Evolutionary conservation across 148 eudicot genomes (phyloP).

Genomic region (Rhododendron griersonianum): DNA sequence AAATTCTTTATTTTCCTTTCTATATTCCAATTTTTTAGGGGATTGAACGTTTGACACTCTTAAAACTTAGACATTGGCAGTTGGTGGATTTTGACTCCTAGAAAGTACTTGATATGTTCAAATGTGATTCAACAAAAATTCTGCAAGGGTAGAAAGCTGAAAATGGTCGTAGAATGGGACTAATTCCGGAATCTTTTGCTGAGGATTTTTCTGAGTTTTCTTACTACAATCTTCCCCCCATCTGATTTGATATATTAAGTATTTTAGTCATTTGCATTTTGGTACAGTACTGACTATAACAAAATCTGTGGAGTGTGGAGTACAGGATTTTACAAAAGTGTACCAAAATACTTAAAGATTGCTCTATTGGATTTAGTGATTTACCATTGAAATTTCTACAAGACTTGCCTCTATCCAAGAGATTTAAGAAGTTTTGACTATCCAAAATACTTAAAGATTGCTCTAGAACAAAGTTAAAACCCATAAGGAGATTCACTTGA

Average conservation of each 20-base stretch:
- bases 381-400: neutral
- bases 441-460: neutral
- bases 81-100: neutral
- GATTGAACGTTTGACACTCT: neutral
- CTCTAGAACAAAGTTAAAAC: neutral
- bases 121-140: neutral
- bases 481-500: neutral
- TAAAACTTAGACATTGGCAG: neutral
- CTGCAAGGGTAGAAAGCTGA: neutral
- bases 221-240: neutral
- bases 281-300: too few species aligned
- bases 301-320: too few species aligned
- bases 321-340: too few species aligned
- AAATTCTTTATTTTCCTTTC: neutral
- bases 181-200: neutral
- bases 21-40: neutral
- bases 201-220: neutral
- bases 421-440: too few species aligned
- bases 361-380: too few species aligned
- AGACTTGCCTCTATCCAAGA: neutral
- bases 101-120: neutral
- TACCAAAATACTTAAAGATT: too few species aligned
- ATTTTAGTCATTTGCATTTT: too few species aligned
- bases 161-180: neutral
- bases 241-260: too few species aligned